Percentiles rank a stretch among this genome's conserved stretches.
Evolutionary conservation across 768 basidiomycete species (phyloP).

Genomic region (Pleurotus eryngii): DNA sequence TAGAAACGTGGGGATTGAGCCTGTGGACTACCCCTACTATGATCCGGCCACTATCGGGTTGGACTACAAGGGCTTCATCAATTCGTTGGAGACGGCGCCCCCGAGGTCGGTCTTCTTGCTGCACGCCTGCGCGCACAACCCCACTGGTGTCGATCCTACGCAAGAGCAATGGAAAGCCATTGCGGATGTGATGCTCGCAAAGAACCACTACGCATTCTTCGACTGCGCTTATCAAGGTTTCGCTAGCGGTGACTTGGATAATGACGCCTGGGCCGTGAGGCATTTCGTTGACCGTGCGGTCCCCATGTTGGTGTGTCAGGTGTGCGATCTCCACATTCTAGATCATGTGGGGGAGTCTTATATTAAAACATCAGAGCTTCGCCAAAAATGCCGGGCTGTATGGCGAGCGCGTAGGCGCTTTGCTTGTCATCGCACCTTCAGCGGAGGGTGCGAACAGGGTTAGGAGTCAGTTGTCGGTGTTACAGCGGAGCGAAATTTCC

Average conservation of each 20-base stretch:
- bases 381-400: conserved; percentile 97
- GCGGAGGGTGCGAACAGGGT: conserved; percentile 69
- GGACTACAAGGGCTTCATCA: conserved; percentile 69
- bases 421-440: conserved; percentile 72
- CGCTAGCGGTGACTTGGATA: conserved; percentile 87
- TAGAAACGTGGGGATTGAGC: conserved; percentile 85
- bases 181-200: conserved; percentile 65
- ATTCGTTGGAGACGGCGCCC: conserved; percentile 59
- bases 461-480: conserved; percentile 85
- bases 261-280: conserved; percentile 89
- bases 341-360: not conserved
- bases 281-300: conserved; percentile 77
- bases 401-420: conserved; percentile 91
- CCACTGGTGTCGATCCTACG: conserved; percentile 94
- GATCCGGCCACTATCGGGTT: conserved; percentile 87
- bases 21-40: conserved; percentile 91
- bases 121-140: conserved; percentile 96
- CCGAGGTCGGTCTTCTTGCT: conserved; percentile 82
- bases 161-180: conserved; percentile 80
- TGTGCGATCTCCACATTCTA: conserved; percentile 26
- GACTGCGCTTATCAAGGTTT: conserved; percentile 98
- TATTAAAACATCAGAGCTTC: conserved; percentile 64
- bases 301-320: conserved; percentile 86
- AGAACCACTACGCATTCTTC: conserved; percentile 86
- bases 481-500: conserved; percentile 93